Percentiles rank a stretch among this genome's conserved stretches.
Evolutionary conservation across 495 filamentous ascomycete species (phyloP).

Genomic region (Hypoxylon intermedium): DNA sequence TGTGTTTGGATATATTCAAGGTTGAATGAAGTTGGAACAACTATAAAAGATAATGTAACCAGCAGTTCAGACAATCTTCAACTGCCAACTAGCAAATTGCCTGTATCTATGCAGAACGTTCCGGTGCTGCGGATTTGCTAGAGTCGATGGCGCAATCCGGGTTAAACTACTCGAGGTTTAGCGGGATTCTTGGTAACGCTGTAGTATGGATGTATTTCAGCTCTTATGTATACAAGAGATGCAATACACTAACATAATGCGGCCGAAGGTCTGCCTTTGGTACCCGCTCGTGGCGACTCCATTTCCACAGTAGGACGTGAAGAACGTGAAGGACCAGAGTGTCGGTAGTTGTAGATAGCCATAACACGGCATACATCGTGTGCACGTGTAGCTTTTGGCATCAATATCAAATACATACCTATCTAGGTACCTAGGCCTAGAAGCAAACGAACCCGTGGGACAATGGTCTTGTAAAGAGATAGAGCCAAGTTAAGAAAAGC

Average conservation of each 20-base stretch:
- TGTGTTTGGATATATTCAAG: constrained; percentile 5
- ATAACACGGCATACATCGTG: constrained; percentile 8
- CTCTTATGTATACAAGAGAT: neutral
- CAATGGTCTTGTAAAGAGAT: neutral
- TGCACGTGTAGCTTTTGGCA: constrained; percentile 1
- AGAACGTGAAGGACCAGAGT: neutral
- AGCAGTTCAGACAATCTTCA: constrained; percentile 1
- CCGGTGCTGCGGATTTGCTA: constrained; percentile 19
- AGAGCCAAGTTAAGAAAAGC: constrained; percentile 3
- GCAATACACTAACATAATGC: neutral
- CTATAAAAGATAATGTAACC: neutral
- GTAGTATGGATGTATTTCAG: neutral
- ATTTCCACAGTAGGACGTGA: neutral
- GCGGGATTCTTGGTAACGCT: constrained; percentile 1
- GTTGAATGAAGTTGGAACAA: constrained; percentile 5
- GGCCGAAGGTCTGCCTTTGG: neutral
- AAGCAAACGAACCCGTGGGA: neutral
- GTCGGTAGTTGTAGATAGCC: neutral
- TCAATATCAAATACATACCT: no score
- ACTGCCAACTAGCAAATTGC: constrained; percentile 4
- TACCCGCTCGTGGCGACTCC: constrained; percentile 1
- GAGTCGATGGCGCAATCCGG: constrained; percentile 34
- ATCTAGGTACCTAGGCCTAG: no score
- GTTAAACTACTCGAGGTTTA: constrained; percentile 25
- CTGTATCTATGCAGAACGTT: constrained; percentile 4